phyloP scores from a whole-genome alignment of 768 basidiomycete species.

The Scleroderma bovista region DNA sequence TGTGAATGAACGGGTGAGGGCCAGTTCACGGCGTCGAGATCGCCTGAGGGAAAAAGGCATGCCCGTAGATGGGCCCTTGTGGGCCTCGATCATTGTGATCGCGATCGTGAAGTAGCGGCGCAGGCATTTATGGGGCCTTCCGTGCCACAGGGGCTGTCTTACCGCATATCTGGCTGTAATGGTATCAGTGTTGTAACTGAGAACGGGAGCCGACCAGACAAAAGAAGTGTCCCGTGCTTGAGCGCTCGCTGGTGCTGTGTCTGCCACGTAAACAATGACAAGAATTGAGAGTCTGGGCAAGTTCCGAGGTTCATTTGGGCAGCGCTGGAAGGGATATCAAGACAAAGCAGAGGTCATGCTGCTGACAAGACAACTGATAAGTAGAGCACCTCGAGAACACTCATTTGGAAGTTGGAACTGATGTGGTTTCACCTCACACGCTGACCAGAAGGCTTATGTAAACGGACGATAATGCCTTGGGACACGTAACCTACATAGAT shows the following conservation, averaged over 20 bases:
- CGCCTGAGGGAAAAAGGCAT: constrained; percentile 42
- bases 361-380: neutral
- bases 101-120: constrained; percentile 9
- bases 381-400: no score
- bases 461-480: no score
- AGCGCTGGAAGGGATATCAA: neutral
- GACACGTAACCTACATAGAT: no score
- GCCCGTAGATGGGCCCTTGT: constrained; percentile 13
- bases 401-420: no score
- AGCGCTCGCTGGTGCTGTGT: constrained; percentile 6
- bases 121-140: constrained; percentile 22
- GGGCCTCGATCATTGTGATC: constrained; percentile 10
- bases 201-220: constrained; percentile 2
- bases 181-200: neutral
- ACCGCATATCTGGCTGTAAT: constrained; percentile 6
- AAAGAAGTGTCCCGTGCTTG: neutral
- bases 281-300: neutral
- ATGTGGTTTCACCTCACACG: no score
- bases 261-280: neutral
- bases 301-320: neutral
- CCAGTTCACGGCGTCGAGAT: constrained; percentile 42
- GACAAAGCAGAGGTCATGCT: constrained; percentile 5
- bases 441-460: no score
- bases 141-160: constrained; percentile 26
- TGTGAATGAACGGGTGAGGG: constrained; percentile 46